Conservation (phyloP, 345 rosid species). For the Hibiscus mutabilis region DNA sequence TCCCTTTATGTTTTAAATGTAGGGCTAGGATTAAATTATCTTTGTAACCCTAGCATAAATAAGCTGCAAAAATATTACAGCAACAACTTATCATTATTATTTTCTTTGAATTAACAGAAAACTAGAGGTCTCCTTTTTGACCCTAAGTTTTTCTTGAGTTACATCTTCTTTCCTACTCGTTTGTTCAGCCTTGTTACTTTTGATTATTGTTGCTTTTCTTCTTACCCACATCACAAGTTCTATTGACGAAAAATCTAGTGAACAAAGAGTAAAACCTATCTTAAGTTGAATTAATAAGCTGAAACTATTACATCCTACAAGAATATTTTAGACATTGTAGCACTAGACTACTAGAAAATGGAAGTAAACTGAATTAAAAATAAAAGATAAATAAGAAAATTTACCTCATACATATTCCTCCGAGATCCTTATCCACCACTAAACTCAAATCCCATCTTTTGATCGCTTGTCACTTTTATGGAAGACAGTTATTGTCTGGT, state of each 20-base stretch:
- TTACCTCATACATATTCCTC: slow-evolving; percentile 70
- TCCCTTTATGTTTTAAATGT: too few relatives aligned
- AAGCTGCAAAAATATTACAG: too few relatives aligned
- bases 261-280: not conserved
- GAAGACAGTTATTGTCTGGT: slow-evolving; percentile 24
- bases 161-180: too few relatives aligned
- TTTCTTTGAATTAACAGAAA: too few relatives aligned
- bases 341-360: not conserved
- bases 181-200: too few relatives aligned
- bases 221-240: too few relatives aligned
- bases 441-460: slow-evolving; percentile 29
- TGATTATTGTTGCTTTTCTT: too few relatives aligned
- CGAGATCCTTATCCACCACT: slow-evolving; percentile 50
- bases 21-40: too few relatives aligned
- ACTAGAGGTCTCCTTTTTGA: too few relatives aligned
- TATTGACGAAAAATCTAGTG: not conserved
- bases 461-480: slow-evolving; percentile 34
- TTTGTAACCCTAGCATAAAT: too few relatives aligned
- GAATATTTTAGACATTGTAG: not conserved
- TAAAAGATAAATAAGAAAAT: slow-evolving; percentile 13
- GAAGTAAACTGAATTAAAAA: not conserved
- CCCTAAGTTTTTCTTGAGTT: too few relatives aligned
- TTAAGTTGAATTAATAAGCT: not conserved
- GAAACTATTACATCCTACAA: not conserved
- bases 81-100: too few relatives aligned